Base-by-base conservation (phyloP, 768 basidiomycete genomes). In the Trichaptum fuscoviolaceum region DNA sequence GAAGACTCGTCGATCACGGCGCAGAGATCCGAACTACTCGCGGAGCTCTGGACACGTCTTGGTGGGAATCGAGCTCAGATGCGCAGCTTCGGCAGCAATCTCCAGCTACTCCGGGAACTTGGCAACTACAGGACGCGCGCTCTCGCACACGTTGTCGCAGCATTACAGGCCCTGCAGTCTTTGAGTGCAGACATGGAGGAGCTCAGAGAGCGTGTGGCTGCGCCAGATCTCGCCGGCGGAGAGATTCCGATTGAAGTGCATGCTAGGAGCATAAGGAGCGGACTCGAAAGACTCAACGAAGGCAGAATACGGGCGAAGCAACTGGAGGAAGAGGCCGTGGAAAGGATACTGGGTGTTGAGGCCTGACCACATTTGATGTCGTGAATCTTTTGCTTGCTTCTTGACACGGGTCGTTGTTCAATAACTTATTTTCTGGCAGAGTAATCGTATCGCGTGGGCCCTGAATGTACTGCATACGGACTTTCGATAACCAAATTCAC, bases 101-200 rank as follows among this genome's bases (percentile, higher is more conserved):
- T 87, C 9, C 72, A 59, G 2, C 75, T 93, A 60, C 79, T 93
- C 66, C 79, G 78, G 64, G 81, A 84, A 59, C 73, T 92, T 15
- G 80, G 81, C 9, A 74, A 71, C 35, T 92, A 90, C 70, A 80
- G 89, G 69, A 83, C 82, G 69, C 81, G 82, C 67, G 91, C 92
- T 4, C 75, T 81, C 52, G 83, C 78, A 10, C 90, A 90, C 68
- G 89, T 93, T n/a, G 82, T 81, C 35, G 84, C 84, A 0, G 84
- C 89, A 17, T 71, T 90, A 70, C 86, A 87, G 63, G 81, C 85
- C 10, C 76, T 93, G 68, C 76, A 84, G 30, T 78, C 79, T 52
- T 84, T 92, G 86, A 84, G 84, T 69, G 86, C 84, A 36, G 90
- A 92, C 68, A 86, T 93, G 81, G 90, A 91, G 72, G 90, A 91